These are phyloP conservation scores for Leucoagaricus sp. DNA, from an alignment of 1,284 basidiomycete genomes.

Conservation along the genomic window DNA sequence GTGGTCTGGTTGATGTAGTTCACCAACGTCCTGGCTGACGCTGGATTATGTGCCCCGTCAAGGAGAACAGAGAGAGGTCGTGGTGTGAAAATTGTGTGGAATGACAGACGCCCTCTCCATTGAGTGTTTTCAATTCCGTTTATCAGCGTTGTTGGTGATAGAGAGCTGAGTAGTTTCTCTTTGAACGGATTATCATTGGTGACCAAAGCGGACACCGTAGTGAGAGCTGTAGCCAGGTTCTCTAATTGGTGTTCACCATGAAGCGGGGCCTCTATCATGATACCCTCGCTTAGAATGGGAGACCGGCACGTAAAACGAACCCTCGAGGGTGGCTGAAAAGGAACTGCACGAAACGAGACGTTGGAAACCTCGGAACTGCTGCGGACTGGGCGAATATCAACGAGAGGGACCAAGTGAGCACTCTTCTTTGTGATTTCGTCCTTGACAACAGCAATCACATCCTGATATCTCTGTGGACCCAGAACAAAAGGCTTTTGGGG, in stretches of 20 bases:
- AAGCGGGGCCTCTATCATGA: constrained; percentile 57
- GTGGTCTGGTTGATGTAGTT: constrained; percentile 65
- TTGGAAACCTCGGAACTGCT: no score
- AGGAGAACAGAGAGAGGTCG: constrained; percentile 57
- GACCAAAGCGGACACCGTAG: constrained; percentile 66
- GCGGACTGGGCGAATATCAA: constrained; percentile 21
- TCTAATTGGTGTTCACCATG: constrained; percentile 82
- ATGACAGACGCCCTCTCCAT: constrained; percentile 90
- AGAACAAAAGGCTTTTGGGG: constrained; percentile 72
- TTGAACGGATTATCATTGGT: constrained; percentile 34
- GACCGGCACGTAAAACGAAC: constrained; percentile 42
- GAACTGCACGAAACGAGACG: constrained; percentile 25
- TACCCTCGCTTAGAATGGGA: constrained; percentile 42
- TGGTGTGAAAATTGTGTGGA: constrained; percentile 35
- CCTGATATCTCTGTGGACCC: constrained; percentile 62
- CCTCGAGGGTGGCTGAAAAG: constrained; percentile 41
- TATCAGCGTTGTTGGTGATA: constrained; percentile 51
- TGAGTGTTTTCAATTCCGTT: constrained; percentile 58
- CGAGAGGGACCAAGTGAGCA: constrained; percentile 41
- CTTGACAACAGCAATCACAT: constrained; percentile 44
- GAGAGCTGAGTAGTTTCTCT: constrained; percentile 28
- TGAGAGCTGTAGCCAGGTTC: constrained; percentile 75
- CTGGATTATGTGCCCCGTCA: constrained; percentile 96
- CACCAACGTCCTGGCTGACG: constrained; percentile 73
- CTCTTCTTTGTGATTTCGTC: constrained; percentile 40